Evolutionary conservation across 306 rosid genomes (phyloP), one percentile per base, ranked within the genome.

Genomic region (Gleditsia sinensis): DNA sequence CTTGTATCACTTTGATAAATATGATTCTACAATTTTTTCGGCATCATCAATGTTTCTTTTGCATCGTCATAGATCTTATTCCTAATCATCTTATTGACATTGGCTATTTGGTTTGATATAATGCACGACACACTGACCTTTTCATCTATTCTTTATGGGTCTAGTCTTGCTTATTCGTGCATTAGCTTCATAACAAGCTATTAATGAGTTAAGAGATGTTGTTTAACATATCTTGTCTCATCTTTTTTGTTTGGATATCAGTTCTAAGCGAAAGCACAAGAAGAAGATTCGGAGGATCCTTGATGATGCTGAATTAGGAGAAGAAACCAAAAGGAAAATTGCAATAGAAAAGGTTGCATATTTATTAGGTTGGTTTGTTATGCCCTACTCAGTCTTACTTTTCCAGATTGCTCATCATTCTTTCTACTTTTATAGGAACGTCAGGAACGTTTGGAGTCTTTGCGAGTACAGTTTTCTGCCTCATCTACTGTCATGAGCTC

Each of bases 271-370:
- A 80, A 91, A 78, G 80, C 86, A 28, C 55, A 94, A 94, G 75
- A 91, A 94, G 88, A 88, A 82, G 67, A 94, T 94, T 34, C 80
- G 98, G 27, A 88, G 98, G 88, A 94, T 94, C 78, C 96, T 94
- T 84, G 97, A 91, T 82, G 98, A 94, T 81, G 67, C 98, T 62
- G 98, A 94, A 82, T 80, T 94, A 76, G 98, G 98, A 81, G 98
- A 94, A 82, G 98, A 94, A 81, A 94, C 98, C 17, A 88, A 86
- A 82, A 88, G 81, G 77, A 94, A 94, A 87, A 91, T 91, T 75
- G 98, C 98, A 32, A 91, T 94, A 23, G 98, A 94, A 80, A 94
- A 88, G 97, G 98, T 94, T 75, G 33, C 66, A 32, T 28, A n/a
- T 72, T 43, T 70, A 9, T 9, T 59, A 28, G 66, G 40, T 23